These are phyloP conservation scores for Acmispon strigosus DNA, from an alignment of 306 rosid genomes.

Conservation along the genomic window DNA sequence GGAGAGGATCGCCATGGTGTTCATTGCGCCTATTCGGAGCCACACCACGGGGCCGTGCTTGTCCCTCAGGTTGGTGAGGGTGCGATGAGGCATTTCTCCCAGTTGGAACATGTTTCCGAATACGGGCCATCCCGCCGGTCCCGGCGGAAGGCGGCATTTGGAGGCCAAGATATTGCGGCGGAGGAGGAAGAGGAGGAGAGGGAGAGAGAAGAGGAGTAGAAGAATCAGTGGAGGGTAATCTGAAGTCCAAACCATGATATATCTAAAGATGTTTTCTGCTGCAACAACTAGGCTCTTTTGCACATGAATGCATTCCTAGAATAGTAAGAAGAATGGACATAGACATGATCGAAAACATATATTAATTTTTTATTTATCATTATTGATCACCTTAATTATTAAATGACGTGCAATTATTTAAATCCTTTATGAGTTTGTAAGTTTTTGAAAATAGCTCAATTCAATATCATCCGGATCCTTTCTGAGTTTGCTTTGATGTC, in stretches of 20 bases:
- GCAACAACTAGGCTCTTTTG: background rate
- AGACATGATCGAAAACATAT: too few relatives aligned
- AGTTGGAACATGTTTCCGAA: slow-evolving; percentile 67
- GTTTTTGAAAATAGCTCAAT: too few relatives aligned
- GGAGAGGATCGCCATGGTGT: slow-evolving; percentile 56
- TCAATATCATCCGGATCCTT: too few relatives aligned
- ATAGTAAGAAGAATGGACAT: too few relatives aligned
- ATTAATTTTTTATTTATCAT: too few relatives aligned
- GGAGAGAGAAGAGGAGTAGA: slow-evolving; percentile 6
- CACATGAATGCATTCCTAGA: too few relatives aligned
- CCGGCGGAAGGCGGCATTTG: slow-evolving; percentile 38
- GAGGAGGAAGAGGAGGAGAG: slow-evolving; percentile 18
- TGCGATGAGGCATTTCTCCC: slow-evolving; percentile 54
- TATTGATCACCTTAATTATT: background rate
- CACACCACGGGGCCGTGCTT: slow-evolving; percentile 44
- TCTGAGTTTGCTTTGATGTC: background rate
- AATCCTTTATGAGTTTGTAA: background rate
- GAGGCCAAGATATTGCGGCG: background rate
- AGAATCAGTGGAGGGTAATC: background rate
- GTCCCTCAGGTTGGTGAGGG: slow-evolving; percentile 25
- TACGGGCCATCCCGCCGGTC: slow-evolving; percentile 65
- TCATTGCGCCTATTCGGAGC: slow-evolving; percentile 47
- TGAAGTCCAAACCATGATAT: slow-evolving; percentile 4
- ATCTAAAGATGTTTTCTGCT: background rate
- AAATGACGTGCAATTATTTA: background rate